phyloP scores from a whole-genome alignment of 1,139 yeast species.

The Kodamaea arcana region DNA sequence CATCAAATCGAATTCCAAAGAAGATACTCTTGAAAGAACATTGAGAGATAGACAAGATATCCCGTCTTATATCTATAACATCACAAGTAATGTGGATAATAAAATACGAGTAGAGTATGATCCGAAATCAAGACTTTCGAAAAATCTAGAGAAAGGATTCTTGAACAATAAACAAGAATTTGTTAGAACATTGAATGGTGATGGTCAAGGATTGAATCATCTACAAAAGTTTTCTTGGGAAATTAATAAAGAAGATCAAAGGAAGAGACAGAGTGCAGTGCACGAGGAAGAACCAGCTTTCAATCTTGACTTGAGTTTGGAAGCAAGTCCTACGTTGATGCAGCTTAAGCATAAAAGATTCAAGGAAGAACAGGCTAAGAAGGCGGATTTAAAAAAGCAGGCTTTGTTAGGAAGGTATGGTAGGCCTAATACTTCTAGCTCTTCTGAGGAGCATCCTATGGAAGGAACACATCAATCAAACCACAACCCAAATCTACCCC shows the following conservation, averaged over 20 bases:
- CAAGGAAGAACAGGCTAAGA: constrained; percentile 25
- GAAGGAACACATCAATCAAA: too few relatives aligned
- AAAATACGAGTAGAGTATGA: constrained; percentile 37
- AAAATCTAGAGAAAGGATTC: constrained; percentile 44
- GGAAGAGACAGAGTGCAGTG: constrained; percentile 9
- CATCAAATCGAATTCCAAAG: constrained; percentile 25
- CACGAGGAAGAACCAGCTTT: constrained; percentile 23
- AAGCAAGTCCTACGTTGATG: constrained; percentile 60
- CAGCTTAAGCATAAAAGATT: constrained; percentile 39
- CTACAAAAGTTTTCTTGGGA: constrained; percentile 56
- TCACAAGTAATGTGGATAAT: constrained; percentile 24
- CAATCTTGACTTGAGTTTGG: constrained; percentile 42
- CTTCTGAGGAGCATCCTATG: too few relatives aligned
- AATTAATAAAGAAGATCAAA: constrained; percentile 18
- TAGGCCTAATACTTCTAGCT: too few relatives aligned
- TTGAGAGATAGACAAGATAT: constrained; percentile 51
- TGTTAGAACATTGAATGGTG: constrained; percentile 48
- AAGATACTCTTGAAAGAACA: constrained; percentile 34
- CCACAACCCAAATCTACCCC: too few relatives aligned
- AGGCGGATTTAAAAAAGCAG: constrained; percentile 21
- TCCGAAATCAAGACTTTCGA: constrained; percentile 53
- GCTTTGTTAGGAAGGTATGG: constrained; percentile 31
- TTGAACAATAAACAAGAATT: constrained; percentile 50
- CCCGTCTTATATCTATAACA: constrained; percentile 45
- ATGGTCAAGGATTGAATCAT: constrained; percentile 46